Conservation (phyloP, 306 rosid species). For the Prunus salicina region DNA sequence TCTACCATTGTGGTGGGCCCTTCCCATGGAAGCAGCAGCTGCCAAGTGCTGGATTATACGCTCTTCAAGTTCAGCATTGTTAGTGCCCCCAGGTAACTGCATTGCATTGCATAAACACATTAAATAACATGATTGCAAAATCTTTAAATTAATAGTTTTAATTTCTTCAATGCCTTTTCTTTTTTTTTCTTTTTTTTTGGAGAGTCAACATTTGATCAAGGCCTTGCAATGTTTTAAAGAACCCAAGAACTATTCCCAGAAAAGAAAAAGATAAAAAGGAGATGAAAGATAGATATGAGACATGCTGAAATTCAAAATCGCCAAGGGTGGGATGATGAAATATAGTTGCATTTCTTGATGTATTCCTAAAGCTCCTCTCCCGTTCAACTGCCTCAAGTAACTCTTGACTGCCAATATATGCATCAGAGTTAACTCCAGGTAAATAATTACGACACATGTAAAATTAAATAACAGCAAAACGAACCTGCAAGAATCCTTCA, state of each 20-base stretch:
- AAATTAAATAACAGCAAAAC: conserved; percentile 13
- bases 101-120: conserved; percentile 14
- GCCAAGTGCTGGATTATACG: conserved; percentile 84
- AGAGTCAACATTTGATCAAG: background rate
- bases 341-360: conserved; percentile 59
- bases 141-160: background rate
- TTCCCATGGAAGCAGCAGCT: conserved; percentile 79
- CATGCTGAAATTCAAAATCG: conserved; percentile 65
- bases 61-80: conserved; percentile 65
- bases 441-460: conserved; percentile 1
- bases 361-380: conserved; percentile 61
- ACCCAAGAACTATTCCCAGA: background rate
- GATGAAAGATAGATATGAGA: conserved; percentile 34
- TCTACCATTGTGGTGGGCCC: conserved; percentile 56
- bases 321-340: conserved; percentile 67
- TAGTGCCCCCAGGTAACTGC: conserved; percentile 57
- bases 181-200: background rate
- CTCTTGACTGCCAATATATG: conserved; percentile 68
- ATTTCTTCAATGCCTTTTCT: background rate
- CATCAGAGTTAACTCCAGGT: conserved; percentile 15
- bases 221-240: background rate
- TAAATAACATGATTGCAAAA: conserved; percentile 14
- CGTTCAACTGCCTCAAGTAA: conserved; percentile 75
- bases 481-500: conserved; percentile 87
- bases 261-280: background rate